Evolutionary conservation across 345 rosid species (phyloP).

Genomic region (Pistacia vera): DNA sequence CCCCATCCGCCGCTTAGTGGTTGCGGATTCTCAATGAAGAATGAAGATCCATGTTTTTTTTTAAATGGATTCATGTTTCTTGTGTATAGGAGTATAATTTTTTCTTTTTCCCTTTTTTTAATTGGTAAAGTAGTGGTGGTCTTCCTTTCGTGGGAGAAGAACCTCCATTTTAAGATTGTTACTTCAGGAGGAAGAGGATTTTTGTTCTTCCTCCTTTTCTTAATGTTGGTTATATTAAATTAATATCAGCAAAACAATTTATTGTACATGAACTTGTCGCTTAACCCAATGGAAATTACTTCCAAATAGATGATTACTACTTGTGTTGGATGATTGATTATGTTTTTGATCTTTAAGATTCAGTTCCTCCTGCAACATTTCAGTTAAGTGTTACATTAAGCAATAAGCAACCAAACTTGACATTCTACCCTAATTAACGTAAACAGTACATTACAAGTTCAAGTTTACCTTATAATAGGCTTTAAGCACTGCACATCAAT

Average conservation of each 20-base stretch:
- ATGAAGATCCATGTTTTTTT: neutral
- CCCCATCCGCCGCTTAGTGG: slow-evolving; percentile 54
- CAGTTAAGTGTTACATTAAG: slow-evolving; percentile 34
- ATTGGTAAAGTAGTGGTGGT: neutral
- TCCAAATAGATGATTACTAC: too few relatives aligned
- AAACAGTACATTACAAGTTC: neutral
- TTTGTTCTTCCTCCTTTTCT: neutral
- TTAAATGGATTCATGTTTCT: neutral
- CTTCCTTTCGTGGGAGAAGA: neutral
- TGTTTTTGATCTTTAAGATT: too few relatives aligned
- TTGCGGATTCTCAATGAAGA: neutral
- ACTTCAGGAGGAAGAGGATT: neutral
- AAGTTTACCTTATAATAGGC: slow-evolving; percentile 69
- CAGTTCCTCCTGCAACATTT: too few relatives aligned
- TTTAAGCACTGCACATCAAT: slow-evolving; percentile 82
- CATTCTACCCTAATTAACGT: neutral
- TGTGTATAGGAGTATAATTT: neutral
- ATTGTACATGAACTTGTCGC: too few relatives aligned
- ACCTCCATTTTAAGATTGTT: neutral
- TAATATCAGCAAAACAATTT: neutral
- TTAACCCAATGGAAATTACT: too few relatives aligned
- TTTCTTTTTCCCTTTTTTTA: neutral
- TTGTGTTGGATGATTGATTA: too few relatives aligned
- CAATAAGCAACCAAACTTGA: neutral
- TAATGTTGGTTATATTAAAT: neutral